A percentile compares a stretch with the other conserved stretches of the same genome.
These are phyloP conservation scores for Polytrichum commune DNA, from an alignment of 225 moss, liverwort and hornwort species.

Conservation along the genomic window DNA sequence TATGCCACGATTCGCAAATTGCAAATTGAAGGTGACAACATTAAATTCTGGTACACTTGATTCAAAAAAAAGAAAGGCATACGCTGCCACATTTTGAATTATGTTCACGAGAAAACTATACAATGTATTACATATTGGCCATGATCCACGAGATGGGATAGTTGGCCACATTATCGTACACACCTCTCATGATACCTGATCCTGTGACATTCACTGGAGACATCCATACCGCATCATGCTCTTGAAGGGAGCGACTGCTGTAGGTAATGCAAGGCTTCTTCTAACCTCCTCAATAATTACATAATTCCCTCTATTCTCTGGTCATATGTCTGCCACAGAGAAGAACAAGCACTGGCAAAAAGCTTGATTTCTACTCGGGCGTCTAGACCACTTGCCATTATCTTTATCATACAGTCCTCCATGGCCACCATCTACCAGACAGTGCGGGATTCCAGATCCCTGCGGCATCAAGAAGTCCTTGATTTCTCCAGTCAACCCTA, in stretches of 20 bases:
- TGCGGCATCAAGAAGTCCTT: no score
- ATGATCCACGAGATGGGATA: no score
- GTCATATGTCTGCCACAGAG: conserved; percentile 16
- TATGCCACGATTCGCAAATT: no score
- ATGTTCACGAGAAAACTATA: no score
- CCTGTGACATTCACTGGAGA: neutral
- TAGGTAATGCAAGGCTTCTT: neutral
- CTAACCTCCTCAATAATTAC: conserved; percentile 6
- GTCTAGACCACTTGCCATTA: conserved; percentile 8
- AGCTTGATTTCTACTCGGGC: conserved; percentile 14
- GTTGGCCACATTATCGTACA: neutral
- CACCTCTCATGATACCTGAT: neutral
- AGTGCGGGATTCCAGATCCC: no score
- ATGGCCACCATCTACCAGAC: neutral
- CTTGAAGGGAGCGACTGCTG: neutral
- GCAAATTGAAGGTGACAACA: no score
- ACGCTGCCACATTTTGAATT: no score
- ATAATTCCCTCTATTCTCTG: conserved; percentile 6
- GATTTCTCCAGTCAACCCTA: no score
- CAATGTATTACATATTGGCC: no score
- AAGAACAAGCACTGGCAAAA: conserved; percentile 10
- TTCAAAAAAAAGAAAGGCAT: no score
- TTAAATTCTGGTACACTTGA: no score
- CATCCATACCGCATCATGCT: neutral
- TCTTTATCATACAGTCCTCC: conserved; percentile 12